Percentiles rank a stretch among this genome's conserved stretches.
phyloP scores from a whole-genome alignment of 495 filamentous ascomycete genomes.

The Penicillium bialowiezense region DNA sequence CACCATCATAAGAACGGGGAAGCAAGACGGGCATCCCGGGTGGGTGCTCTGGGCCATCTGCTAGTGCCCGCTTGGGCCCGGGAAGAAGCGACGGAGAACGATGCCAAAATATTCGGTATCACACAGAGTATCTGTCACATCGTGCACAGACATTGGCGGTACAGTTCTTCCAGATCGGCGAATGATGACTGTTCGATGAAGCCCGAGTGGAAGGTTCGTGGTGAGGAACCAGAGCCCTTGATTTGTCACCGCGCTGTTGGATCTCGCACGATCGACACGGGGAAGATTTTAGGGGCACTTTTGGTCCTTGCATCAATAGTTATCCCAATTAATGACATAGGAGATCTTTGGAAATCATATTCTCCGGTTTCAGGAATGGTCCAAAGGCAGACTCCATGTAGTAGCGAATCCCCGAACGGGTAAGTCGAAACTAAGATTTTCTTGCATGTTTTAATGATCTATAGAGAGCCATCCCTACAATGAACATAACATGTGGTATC shows the following conservation, averaged over 20 bases:
- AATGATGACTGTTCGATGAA: slow-evolving; percentile 29
- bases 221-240: slow-evolving; percentile 28
- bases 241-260: slow-evolving; percentile 40
- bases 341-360: slow-evolving; percentile 5
- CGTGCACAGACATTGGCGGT: slow-evolving; percentile 29
- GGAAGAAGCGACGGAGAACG: slow-evolving; percentile 10
- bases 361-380: slow-evolving; percentile 5
- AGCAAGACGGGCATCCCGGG: slow-evolving; percentile 18
- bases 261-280: slow-evolving; percentile 36
- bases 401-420: too few relatives aligned
- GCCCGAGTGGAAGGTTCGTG: slow-evolving; percentile 17
- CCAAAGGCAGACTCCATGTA: too few relatives aligned
- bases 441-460: slow-evolving; percentile 18
- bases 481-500: not conserved
- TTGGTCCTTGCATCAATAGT: slow-evolving; percentile 46
- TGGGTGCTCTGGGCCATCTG: slow-evolving; percentile 9
- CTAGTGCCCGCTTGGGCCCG: slow-evolving; percentile 7
- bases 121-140: slow-evolving; percentile 39
- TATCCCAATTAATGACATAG: slow-evolving; percentile 13
- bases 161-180: slow-evolving; percentile 22
- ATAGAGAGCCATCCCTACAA: not conserved
- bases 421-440: not conserved
- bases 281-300: slow-evolving; percentile 21
- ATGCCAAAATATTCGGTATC: slow-evolving; percentile 8
- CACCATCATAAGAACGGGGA: slow-evolving; percentile 24